phyloP scores from a whole-genome alignment of 495 filamentous ascomycete genomes.

The Penicillium cinerascens region DNA sequence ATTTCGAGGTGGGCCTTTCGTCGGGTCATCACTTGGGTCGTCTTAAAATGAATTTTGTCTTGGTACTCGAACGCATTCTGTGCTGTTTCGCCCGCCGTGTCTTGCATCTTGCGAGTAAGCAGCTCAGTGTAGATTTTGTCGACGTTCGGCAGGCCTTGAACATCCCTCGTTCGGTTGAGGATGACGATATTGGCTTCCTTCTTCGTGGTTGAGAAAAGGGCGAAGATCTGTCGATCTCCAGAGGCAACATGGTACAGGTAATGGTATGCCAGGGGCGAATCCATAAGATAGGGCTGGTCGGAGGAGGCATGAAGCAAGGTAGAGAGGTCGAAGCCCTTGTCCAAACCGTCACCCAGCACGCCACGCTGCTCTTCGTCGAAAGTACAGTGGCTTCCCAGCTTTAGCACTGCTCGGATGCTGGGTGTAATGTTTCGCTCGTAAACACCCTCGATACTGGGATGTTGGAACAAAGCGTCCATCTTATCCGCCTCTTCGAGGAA shows the following conservation, averaged over 20 bases:
- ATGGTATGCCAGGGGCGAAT: slow-evolving; percentile 69
- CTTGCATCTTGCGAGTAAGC: slow-evolving; percentile 59
- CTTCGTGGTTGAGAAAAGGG: slow-evolving; percentile 79
- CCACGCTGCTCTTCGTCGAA: slow-evolving; percentile 89
- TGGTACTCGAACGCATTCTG: slow-evolving; percentile 82
- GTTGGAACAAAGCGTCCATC: slow-evolving; percentile 77
- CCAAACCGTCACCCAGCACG: slow-evolving; percentile 87
- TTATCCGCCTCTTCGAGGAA: slow-evolving; percentile 82
- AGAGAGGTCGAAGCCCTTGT: slow-evolving; percentile 87
- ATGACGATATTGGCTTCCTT: slow-evolving; percentile 82
- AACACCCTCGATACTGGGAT: slow-evolving; percentile 91
- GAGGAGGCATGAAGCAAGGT: slow-evolving; percentile 63
- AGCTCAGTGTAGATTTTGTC: slow-evolving; percentile 87
- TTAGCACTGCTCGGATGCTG: slow-evolving; percentile 76
- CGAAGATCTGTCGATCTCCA: slow-evolving; percentile 90
- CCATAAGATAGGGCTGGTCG: slow-evolving; percentile 66
- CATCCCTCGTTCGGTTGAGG: slow-evolving; percentile 71
- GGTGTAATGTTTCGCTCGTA: slow-evolving; percentile 92
- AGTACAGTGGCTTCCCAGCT: slow-evolving; percentile 89
- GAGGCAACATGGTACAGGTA: slow-evolving; percentile 90
- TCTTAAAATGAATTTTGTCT: slow-evolving; percentile 81
- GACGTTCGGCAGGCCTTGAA: slow-evolving; percentile 83
- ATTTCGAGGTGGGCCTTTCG: slow-evolving; percentile 86
- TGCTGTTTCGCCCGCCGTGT: slow-evolving; percentile 63
- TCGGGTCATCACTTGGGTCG: slow-evolving; percentile 79